phyloP scores from a whole-genome alignment of 805 yeast genomes.

The Saccharomycopsis fibuligera region DNA sequence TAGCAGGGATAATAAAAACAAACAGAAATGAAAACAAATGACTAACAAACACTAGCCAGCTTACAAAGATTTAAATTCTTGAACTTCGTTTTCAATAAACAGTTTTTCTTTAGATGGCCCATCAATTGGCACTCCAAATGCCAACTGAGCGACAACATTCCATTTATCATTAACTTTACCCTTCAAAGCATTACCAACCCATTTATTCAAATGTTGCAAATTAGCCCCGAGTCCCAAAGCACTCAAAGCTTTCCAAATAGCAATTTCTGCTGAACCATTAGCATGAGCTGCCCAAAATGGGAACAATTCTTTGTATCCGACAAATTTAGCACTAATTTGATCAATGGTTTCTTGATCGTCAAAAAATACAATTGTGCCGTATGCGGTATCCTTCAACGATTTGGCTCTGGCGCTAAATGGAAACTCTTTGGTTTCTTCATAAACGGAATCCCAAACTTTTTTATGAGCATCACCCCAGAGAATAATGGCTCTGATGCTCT shows the following conservation, averaged over 20 bases:
- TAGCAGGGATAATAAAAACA: too few relatives aligned
- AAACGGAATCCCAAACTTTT: constrained; percentile 39
- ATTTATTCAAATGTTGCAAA: constrained; percentile 47
- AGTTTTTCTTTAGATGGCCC: constrained; percentile 33
- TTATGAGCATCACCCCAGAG: constrained; percentile 41
- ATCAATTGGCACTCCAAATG: constrained; percentile 42
- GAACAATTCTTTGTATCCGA: constrained; percentile 38
- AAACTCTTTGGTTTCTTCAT: constrained; percentile 29
- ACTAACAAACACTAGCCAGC: too few relatives aligned
- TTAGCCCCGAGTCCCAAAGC: constrained; percentile 43
- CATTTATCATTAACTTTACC: constrained; percentile 35
- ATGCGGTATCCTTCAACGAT: constrained; percentile 39
- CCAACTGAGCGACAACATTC: constrained; percentile 44
- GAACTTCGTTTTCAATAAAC: constrained; percentile 29
- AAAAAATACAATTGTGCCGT: constrained; percentile 44
- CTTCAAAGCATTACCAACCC: constrained; percentile 35
- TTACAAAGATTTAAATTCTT: background rate
- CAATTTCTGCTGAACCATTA: constrained; percentile 45
- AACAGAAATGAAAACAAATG: too few relatives aligned
- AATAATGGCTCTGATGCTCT: constrained; percentile 42
- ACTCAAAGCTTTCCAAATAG: constrained; percentile 42
- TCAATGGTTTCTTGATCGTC: constrained; percentile 37
- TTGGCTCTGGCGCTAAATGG: constrained; percentile 36
- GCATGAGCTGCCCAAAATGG: constrained; percentile 44
- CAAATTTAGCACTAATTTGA: constrained; percentile 36